Percentiles rank a stretch among this genome's conserved stretches.
Evolutionary conservation across 2,329 filamentous ascomycete genomes (phyloP).

Genomic region (Waltergamsia citrina): DNA sequence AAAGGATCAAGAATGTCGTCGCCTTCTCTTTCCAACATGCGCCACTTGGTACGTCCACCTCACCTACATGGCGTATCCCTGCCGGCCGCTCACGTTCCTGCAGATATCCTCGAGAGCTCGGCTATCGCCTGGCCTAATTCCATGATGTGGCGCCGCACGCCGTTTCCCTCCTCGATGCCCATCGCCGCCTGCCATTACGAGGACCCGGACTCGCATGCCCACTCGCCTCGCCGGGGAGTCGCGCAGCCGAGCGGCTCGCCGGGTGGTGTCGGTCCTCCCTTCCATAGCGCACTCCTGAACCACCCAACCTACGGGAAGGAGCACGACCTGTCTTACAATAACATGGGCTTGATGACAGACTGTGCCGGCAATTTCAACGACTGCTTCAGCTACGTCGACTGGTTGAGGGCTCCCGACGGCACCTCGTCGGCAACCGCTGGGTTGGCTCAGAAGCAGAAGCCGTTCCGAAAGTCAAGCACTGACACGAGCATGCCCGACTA

Average conservation of each 20-base stretch:
- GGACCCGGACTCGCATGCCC: constrained; percentile 47
- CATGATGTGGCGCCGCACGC: constrained; percentile 52
- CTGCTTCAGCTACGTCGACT: not conserved
- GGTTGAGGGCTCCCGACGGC: no score
- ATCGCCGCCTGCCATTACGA: constrained; percentile 31
- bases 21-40: constrained; percentile 82
- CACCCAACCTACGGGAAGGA: no score
- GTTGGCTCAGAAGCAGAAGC: no score
- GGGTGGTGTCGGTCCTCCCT: no score
- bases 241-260: not conserved
- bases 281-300: no score
- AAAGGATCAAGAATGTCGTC: constrained; percentile 62
- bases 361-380: no score
- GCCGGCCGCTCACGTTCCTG: constrained; percentile 3
- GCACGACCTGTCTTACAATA: no score
- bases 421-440: no score
- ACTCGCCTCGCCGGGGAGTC: constrained; percentile 45
- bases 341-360: no score
- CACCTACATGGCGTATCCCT: no score
- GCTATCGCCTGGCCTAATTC: constrained; percentile 75
- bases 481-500: constrained; percentile 35
- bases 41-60: constrained; percentile 61
- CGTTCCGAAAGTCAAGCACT: constrained; percentile 18
- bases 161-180: constrained; percentile 28
- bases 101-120: constrained; percentile 56